These are phyloP conservation scores for Hibiscus tridactylites DNA, from an alignment of 345 rosid genomes.

Conservation along the genomic window DNA sequence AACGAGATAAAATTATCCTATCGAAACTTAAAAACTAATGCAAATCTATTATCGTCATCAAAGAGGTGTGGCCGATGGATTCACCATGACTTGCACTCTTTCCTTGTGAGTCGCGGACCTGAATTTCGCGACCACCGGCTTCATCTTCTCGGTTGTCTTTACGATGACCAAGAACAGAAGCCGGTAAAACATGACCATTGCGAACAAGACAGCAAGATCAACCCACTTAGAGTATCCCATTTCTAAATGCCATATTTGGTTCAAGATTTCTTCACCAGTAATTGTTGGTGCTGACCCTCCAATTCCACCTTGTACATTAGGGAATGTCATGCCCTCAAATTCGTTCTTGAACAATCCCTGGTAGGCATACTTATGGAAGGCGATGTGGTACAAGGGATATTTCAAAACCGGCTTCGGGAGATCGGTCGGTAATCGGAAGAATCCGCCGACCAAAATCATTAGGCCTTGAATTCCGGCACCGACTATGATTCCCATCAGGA, in stretches of 20 bases:
- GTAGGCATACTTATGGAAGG: conserved; percentile 35
- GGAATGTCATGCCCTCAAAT: conserved; percentile 32
- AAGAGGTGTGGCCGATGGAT: not conserved
- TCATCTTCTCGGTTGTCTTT: conserved; percentile 24
- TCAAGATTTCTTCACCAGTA: conserved; percentile 28
- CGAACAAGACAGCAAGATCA: conserved; percentile 33
- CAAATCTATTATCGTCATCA: not conserved
- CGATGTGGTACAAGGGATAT: conserved; percentile 39
- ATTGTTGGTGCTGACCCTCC: not conserved
- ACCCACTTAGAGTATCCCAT: conserved; percentile 47
- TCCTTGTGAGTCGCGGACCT: not conserved
- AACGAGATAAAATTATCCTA: no score
- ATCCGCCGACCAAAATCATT: conserved; percentile 42
- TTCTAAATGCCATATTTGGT: conserved; percentile 31
- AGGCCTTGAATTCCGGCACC: conserved; percentile 51
- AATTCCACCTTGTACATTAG: not conserved
- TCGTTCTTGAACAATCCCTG: conserved; percentile 53
- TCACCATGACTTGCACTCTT: not conserved
- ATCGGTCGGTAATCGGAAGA: conserved; percentile 41
- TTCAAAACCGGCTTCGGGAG: conserved; percentile 34
- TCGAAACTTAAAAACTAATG: no score
- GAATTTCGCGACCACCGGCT: conserved; percentile 2
- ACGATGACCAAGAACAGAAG: conserved; percentile 27
- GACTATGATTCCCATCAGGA: conserved; percentile 41
- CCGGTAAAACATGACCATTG: conserved; percentile 33